These are phyloP conservation scores for Peronospora farinosa DNA, from an alignment of 352 stramenopile species.

Conservation along the genomic window DNA sequence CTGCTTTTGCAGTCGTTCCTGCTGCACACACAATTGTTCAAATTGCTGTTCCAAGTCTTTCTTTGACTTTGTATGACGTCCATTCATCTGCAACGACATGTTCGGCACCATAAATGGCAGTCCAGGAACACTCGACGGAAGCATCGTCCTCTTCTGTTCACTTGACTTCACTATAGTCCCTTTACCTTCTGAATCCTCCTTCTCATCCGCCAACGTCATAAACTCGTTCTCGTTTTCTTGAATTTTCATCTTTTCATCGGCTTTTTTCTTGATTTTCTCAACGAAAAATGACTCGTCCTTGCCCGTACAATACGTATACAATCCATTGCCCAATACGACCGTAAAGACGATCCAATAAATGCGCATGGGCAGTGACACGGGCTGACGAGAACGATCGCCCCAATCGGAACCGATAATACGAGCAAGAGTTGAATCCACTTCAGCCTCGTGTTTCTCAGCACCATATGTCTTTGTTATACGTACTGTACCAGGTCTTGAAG, in stretches of 20 bases:
- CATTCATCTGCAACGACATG: constrained; percentile 8
- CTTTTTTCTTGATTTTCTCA: constrained; percentile 48
- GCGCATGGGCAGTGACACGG: constrained; percentile 59
- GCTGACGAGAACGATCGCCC: constrained; percentile 60
- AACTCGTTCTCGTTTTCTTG: constrained; percentile 45
- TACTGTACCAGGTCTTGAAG: constrained; percentile 27
- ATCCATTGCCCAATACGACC: constrained; percentile 49
- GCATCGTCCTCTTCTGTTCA: constrained; percentile 15
- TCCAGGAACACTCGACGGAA: constrained; percentile 13
- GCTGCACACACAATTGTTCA: constrained; percentile 27
- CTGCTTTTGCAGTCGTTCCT: constrained; percentile 28
- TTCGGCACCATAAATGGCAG: constrained; percentile 35
- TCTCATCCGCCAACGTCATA: constrained; percentile 23
- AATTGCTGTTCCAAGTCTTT: constrained; percentile 39
- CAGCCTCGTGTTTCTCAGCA: constrained; percentile 32
- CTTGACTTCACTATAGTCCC: neutral
- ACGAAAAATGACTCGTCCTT: constrained; percentile 54
- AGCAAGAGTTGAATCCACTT: constrained; percentile 52
- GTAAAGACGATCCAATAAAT: constrained; percentile 66
- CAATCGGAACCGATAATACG: constrained; percentile 73
- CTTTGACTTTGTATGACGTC: constrained; percentile 28
- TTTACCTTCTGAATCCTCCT: constrained; percentile 1
- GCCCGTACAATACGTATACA: constrained; percentile 49
- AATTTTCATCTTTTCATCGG: constrained; percentile 45
- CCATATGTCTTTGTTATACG: constrained; percentile 34